Evolutionary conservation across 1,284 basidiomycete genomes (phyloP).

Genomic region (Grifola frondosa): DNA sequence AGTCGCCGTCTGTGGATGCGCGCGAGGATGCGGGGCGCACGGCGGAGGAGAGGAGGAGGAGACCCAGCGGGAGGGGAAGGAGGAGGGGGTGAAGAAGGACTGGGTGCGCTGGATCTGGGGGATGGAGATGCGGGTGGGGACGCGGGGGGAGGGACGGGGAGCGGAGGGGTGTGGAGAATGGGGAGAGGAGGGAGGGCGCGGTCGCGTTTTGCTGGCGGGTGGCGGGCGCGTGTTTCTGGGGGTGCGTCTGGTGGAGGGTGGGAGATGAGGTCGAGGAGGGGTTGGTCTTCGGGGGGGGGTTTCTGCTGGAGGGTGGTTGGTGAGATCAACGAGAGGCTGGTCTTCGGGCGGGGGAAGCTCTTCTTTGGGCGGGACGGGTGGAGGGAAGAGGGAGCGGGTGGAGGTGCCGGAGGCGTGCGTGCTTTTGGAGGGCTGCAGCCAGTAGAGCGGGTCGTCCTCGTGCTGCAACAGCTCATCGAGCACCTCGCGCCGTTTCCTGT

Average conservation of each 20-base stretch:
- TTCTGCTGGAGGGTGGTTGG: slow-evolving; percentile 11
- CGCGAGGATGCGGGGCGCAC: slow-evolving; percentile 36
- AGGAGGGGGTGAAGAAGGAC: slow-evolving; percentile 34
- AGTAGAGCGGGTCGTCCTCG: slow-evolving; percentile 69
- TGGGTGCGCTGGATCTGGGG: slow-evolving; percentile 35
- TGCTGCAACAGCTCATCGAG: slow-evolving; percentile 63
- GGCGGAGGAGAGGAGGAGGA: slow-evolving; percentile 42
- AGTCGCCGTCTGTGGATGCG: slow-evolving; percentile 6
- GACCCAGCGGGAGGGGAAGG: slow-evolving; percentile 40
- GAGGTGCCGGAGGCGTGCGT: slow-evolving; percentile 7
- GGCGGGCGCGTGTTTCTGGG: slow-evolving; percentile 3
- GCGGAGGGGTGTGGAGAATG: slow-evolving; percentile 24
- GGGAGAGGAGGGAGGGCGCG: slow-evolving; percentile 25
- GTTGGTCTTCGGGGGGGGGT: slow-evolving; percentile 2
- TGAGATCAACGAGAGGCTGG: slow-evolving; percentile 16
- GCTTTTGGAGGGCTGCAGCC: slow-evolving; percentile 26
- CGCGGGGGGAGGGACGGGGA: slow-evolving; percentile 33
- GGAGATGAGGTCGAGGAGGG: slow-evolving; percentile 1
- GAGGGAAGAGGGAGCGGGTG: slow-evolving; percentile 16
- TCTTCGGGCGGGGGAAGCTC: slow-evolving; percentile 1
- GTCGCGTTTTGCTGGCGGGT: slow-evolving; percentile 18
- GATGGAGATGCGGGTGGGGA: slow-evolving; percentile 24
- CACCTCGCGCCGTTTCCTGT: slow-evolving; percentile 49
- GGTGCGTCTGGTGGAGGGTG: neutral
- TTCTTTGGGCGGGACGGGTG: slow-evolving; percentile 1